Base-by-base conservation (phyloP, 257 asterid species). In the Sherardia arvensis region DNA sequence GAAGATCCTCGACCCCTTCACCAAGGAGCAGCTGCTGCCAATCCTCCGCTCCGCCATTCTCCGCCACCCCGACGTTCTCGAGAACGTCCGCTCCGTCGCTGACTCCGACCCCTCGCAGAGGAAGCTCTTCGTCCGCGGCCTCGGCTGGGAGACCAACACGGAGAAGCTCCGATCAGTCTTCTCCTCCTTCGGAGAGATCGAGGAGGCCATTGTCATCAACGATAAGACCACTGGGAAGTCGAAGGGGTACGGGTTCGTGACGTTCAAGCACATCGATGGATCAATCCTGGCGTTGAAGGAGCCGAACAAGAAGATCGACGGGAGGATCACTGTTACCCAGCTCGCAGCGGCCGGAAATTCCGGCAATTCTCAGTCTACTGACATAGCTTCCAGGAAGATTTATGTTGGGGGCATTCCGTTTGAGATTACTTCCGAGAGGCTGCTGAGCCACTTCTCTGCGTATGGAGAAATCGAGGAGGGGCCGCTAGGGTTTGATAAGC, bases 381-480 rank as follows among this genome's bases (percentile, higher is more conserved):
- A 92, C 30, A 87, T 92, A 48, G 75, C 93, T 2, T 61, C 71
- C 74, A 87, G 97, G 84, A 92, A 92, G 81, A 92, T 92, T 61
- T 92, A 89, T 74, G 99, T 92, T 29, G 99, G 99, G 64, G 87
- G 89, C 77, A 81, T 92, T 71, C 99, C 99, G 0, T 92, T 89
- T 61, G 97, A 92, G 80, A 87, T 92, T 49, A 61, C 85, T 4
- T 85, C 94, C 0, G 99, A 92, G 78, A 85, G 89, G 76, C 40
- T 92, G 65, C 75, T 92, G 85, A 60, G 74, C 59, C 86, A 81
- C 29, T 92, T 92, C 61, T 74, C 97, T 0, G 83, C 73, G 72
- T 92, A 73, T 36, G 97, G 99, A 36, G 99, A 92, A 73, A 89
- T 92, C 66, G 99, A 92, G 84, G 99, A 92, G 71, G 99, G 99